Evolutionary conservation across 202 grass and related monocot genomes (phyloP), one percentile per base, ranked within the genome.

Genomic region (Bolboschoenoplectus hybrid): DNA sequence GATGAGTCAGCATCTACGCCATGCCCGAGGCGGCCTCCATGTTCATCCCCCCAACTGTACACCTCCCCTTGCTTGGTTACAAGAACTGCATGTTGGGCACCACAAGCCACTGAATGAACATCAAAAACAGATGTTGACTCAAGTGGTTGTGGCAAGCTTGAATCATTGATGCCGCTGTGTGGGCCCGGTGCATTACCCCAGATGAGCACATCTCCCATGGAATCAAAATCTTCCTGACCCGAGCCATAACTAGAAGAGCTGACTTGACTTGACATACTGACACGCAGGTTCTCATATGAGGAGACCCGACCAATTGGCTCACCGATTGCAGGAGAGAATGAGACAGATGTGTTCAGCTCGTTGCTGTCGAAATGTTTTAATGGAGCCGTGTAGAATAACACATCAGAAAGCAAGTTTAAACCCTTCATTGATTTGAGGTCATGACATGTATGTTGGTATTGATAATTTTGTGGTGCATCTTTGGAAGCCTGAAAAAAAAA

Each of bases 51-150:
- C 93, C 89, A 96, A 79, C 91, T 91, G 67, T 91, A 96, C 5
- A 93, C 89, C 70, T 93, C 93, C 68, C 93, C 93, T 90, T 96
- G 93, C 85, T 89, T 96, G 40, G 86, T 91, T 57, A 96, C 88
- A 84, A 96, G 62, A 84, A 90, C 82, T 63, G 89, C 88, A 87
- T 93, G 93, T 65, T 67, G 53, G 72, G 72, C 87, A 63, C 93
- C 93, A 87, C 93, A 93, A 89, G 88, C 89, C 83, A 96, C 81
- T 77, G 80, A 87, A 17, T 88, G 89, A 80, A 96, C 87, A 81
- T 93, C 93, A 74, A 93, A 86, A 85, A 91, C 67, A 53, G 88
- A 83, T 43, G 84, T 84, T 45, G 93, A 91, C 53, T 93, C 91
- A 19, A 96, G 65, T 82, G 89, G 84, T 86, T 87, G 91, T 60